Conservation (phyloP, 306 rosid genomes). For the Inga laurina region DNA sequence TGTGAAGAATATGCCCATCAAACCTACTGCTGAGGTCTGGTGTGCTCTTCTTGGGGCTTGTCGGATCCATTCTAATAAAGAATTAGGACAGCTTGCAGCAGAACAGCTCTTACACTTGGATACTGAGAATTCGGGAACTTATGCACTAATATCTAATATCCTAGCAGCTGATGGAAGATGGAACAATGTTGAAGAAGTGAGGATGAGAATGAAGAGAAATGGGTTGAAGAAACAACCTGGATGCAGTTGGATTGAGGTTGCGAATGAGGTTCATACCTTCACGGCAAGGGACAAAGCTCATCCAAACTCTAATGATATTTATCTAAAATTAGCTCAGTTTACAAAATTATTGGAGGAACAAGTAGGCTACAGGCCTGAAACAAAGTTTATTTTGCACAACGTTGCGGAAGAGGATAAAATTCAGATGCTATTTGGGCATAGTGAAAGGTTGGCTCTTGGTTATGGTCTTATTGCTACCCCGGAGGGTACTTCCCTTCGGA, state of each 20-base stretch:
- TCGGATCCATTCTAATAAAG: not conserved
- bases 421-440: not conserved
- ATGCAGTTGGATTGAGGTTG: not conserved
- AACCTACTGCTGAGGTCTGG: not conserved
- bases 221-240: not conserved
- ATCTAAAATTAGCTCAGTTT: not conserved
- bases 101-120: not conserved
- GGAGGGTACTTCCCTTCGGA: not conserved
- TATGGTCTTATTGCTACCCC: not conserved
- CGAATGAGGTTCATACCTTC: not conserved
- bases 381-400: not conserved
- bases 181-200: not conserved
- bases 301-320: not conserved
- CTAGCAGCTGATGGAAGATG: not conserved
- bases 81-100: not conserved
- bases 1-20: not conserved
- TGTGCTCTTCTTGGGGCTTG: not conserved
- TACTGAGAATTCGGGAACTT: not conserved
- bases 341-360: not conserved
- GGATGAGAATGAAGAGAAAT: not conserved
- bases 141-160: not conserved
- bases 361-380: not conserved
- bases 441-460: not conserved
- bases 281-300: not conserved
- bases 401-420: not conserved